Base-by-base conservation (phyloP, 495 filamentous ascomycete species). In the Daldinia bambusicola region DNA sequence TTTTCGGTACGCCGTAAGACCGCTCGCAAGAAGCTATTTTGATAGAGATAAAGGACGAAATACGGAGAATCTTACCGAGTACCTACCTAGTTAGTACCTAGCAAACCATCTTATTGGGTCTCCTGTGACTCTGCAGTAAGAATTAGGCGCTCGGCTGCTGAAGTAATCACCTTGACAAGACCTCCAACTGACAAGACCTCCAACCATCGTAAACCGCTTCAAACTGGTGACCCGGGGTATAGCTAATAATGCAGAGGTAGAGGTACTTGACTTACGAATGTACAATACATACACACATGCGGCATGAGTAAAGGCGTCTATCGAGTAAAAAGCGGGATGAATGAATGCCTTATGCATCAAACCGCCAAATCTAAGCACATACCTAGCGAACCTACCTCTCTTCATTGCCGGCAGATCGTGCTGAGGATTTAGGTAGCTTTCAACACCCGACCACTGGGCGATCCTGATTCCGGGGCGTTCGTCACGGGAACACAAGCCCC, bases 1-100 rank as follows among this genome's bases (percentile, higher is more conserved):
- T 51, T 51, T 18, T 34, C 20, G 16, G 36, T 62, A 31, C 45
- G 67, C 67, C 67, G 67, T 61, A 70, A 34, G 38, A 40, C 40
- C 32, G 30, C 61, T 51, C 50, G 26, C 56, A 43, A 65, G 38
- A 22, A 51, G 26, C 22, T n/a, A 4, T 53, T n/a, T n/a, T 53
- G 14, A 53, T 6, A 20, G 50, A 5, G 31, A 48, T 48, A 2
- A 22, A 22, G 18, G 43, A 20, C 16, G 41, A 48, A 8, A 10
- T 22, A 22, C 22, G 22, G 9, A 12, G 16, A 48, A 20, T 22
- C 34, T 36, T 10, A 36, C 34, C 34, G 16, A 26, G 1, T 26
- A 26, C 26, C 26, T 26, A 26, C 26, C 26, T 26, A 3, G 16
- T 0, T 45, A 45, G 2, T 45, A 45, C n/a, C 41, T 2, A 8